These are phyloP conservation scores for Setaria italica DNA, from an alignment of 202 grass and related monocot genomes.

Conservation along the genomic window DNA sequence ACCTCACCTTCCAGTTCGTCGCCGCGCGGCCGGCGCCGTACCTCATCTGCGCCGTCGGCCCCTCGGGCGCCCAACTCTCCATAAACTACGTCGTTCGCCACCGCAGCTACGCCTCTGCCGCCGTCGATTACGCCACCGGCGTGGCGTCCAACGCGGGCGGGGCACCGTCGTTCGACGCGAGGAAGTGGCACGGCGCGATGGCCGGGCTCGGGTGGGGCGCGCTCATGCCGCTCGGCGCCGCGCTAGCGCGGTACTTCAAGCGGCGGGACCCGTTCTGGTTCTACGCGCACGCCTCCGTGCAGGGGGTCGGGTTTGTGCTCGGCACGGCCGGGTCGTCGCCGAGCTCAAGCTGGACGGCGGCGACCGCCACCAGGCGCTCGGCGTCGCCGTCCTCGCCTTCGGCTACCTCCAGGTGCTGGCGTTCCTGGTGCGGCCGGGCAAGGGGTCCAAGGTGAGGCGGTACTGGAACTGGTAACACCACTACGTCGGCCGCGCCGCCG, in stretches of 20 bases:
- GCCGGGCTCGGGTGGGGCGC: constrained; percentile 33
- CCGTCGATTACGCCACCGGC: constrained; percentile 55
- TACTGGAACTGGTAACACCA: constrained; percentile 93
- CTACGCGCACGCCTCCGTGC: constrained; percentile 78
- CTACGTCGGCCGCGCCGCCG: constrained; percentile 59
- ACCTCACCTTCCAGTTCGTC: constrained; percentile 74
- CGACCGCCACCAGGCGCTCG: constrained; percentile 54
- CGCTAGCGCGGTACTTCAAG: too few species aligned
- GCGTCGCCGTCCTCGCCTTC: constrained; percentile 53
- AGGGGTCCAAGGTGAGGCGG: constrained; percentile 58
- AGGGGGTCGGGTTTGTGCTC: constrained; percentile 68
- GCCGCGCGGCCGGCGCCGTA: constrained; percentile 17
- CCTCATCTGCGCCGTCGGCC: constrained; percentile 22
- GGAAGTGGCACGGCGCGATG: constrained; percentile 60
- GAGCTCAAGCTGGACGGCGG: constrained; percentile 55
- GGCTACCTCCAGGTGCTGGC: constrained; percentile 72
- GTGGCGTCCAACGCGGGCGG: constrained; percentile 20
- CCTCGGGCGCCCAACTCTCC: too few species aligned
- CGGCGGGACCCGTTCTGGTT: constrained; percentile 42
- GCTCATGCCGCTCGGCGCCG: too few species aligned
- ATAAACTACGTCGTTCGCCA: too few species aligned
- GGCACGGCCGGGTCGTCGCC: not conserved
- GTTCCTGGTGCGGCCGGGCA: constrained; percentile 62
- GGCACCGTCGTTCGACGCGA: not conserved
- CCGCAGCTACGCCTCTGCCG: constrained; percentile 35